These are phyloP conservation scores for Myriangium duriaei DNA, from an alignment of 2,329 filamentous ascomycete genomes.

Conservation along the genomic window DNA sequence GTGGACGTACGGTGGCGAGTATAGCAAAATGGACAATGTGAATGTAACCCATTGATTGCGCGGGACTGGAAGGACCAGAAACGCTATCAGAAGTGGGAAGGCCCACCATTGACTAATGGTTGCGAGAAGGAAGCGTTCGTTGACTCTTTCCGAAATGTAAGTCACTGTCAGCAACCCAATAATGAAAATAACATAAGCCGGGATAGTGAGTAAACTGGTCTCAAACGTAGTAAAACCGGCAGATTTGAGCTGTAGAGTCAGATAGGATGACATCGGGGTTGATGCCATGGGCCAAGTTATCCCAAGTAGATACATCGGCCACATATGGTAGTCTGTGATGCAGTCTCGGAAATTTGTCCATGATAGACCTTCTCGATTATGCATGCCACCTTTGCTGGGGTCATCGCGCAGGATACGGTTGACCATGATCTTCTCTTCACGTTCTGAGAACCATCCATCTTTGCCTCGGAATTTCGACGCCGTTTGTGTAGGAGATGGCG, in stretches of 20 bases:
- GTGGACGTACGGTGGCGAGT: conserved; percentile 34
- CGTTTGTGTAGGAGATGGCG: conserved; percentile 49
- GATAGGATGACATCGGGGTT: conserved; percentile 26
- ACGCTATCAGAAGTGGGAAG: conserved; percentile 28
- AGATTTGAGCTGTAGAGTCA: conserved; percentile 27
- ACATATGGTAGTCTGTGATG: conserved; percentile 45
- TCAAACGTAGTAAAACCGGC: conserved; percentile 31
- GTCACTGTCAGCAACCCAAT: conserved; percentile 38
- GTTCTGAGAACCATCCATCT: conserved; percentile 53
- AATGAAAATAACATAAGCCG: conserved; percentile 37
- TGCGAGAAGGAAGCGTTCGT: conserved; percentile 39
- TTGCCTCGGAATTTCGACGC: conserved; percentile 45
- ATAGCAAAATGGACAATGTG: conserved; percentile 26
- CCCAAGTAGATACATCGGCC: conserved; percentile 41
- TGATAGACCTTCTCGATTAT: conserved; percentile 44
- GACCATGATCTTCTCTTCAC: conserved; percentile 57
- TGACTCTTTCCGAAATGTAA: conserved; percentile 37
- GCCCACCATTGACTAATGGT: conserved; percentile 30
- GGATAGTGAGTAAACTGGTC: conserved; percentile 30
- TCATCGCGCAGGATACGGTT: conserved; percentile 48
- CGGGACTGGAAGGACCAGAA: conserved; percentile 23
- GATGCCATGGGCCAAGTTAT: conserved; percentile 28
- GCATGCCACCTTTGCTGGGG: conserved; percentile 47
- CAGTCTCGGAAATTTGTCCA: conserved; percentile 37
- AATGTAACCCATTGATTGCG: conserved; percentile 28